Conservation (phyloP, 176 grass and related monocot species). For the Lolium rigidum region DNA sequence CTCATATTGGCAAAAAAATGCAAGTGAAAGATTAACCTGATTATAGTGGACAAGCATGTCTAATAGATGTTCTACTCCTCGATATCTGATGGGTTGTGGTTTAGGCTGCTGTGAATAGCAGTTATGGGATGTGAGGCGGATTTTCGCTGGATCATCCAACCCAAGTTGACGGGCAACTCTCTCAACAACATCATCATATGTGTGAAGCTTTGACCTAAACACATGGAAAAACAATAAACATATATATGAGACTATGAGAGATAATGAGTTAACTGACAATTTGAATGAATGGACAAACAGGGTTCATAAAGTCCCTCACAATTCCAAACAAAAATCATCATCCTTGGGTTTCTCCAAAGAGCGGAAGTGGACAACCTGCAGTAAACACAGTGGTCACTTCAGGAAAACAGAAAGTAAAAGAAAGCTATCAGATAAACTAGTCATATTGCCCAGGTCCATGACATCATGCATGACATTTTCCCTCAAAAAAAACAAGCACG, state of each 20-base stretch:
- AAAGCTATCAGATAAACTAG: constrained; percentile 19
- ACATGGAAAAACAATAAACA: constrained; percentile 24
- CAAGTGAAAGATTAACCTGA: constrained; percentile 55
- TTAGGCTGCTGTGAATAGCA: constrained; percentile 98
- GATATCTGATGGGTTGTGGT: constrained; percentile 85
- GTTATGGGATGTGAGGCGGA: constrained; percentile 91
- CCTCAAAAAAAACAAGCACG: neutral
- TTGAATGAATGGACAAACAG: constrained; percentile 34
- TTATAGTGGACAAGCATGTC: constrained; percentile 97
- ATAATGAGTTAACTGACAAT: constrained; percentile 30
- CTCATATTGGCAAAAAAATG: constrained; percentile 22
- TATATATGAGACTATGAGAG: constrained; percentile 25
- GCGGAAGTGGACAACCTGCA: constrained; percentile 83
- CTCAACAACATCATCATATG: constrained; percentile 93
- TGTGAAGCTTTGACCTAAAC: constrained; percentile 85
- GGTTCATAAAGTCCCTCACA: constrained; percentile 57
- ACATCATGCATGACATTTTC: constrained; percentile 5
- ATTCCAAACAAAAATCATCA: constrained; percentile 81
- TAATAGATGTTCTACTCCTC: constrained; percentile 78
- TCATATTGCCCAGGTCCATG: neutral
- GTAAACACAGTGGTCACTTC: constrained; percentile 23
- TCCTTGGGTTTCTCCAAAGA: constrained; percentile 92
- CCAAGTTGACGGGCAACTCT: constrained; percentile 70
- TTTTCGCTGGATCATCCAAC: constrained; percentile 89
- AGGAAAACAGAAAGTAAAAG: neutral